Evolutionary conservation across 2,329 filamentous ascomycete species (phyloP).

Genomic region (Tolypocladium ophioglossoides): DNA sequence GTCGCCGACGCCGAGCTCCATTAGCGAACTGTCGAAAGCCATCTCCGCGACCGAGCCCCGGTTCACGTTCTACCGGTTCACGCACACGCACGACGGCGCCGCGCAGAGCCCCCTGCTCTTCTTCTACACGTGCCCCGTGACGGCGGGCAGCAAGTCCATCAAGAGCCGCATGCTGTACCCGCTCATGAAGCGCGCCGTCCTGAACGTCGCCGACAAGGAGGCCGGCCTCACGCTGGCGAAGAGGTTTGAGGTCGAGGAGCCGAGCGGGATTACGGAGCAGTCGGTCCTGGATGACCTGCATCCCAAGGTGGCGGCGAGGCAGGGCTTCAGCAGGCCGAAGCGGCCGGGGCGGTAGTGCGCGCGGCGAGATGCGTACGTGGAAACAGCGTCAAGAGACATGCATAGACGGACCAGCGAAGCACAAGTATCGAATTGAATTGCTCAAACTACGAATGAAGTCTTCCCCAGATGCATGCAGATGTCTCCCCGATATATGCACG

Average conservation of each 20-base stretch:
- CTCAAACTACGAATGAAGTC: background rate
- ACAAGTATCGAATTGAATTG: background rate
- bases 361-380: background rate
- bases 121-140: slow-evolving; percentile 69
- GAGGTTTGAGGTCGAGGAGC: slow-evolving; percentile 58
- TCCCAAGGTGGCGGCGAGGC: slow-evolving; percentile 53
- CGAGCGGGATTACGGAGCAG: slow-evolving; percentile 59
- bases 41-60: slow-evolving; percentile 62
- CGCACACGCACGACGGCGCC: slow-evolving; percentile 41
- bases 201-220: slow-evolving; percentile 54
- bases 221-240: slow-evolving; percentile 58
- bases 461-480: background rate
- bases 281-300: slow-evolving; percentile 57
- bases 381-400: background rate
- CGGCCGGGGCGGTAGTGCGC: slow-evolving; percentile 52
- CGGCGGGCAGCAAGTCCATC: slow-evolving; percentile 55
- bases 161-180: slow-evolving; percentile 83
- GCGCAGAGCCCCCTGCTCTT: slow-evolving; percentile 57
- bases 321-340: slow-evolving; percentile 68
- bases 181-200: slow-evolving; percentile 55
- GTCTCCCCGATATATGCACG: background rate
- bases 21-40: slow-evolving; percentile 43
- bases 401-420: background rate
- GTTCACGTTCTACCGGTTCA: slow-evolving; percentile 68
- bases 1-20: slow-evolving; percentile 39